Conservation (phyloP, 2,329 filamentous ascomycete genomes). For the Diplodia corticola region DNA sequence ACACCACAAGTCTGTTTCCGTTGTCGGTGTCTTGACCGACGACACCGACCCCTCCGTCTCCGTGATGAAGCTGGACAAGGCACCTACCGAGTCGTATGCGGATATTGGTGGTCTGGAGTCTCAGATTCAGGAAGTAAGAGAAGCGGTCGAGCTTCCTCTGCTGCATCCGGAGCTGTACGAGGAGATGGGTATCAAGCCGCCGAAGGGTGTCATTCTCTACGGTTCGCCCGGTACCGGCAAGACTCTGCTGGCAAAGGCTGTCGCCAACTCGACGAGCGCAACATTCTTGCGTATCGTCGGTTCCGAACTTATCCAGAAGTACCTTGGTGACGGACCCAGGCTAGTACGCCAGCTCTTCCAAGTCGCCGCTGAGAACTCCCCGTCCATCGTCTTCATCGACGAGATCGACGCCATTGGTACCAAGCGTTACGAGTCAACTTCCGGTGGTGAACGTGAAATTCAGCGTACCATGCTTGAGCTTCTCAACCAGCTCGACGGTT, state of each 20-base stretch:
- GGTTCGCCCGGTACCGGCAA: slow-evolving; percentile 97
- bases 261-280: slow-evolving; percentile 97
- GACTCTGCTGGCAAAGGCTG: slow-evolving; percentile 91
- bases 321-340: slow-evolving; percentile 91
- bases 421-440: slow-evolving; percentile 97
- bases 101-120: slow-evolving; percentile 95
- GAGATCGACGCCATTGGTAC: slow-evolving; percentile 99
- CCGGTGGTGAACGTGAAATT: slow-evolving; percentile 93
- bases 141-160: slow-evolving; percentile 93
- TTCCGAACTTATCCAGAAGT: slow-evolving; percentile 97
- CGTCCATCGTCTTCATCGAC: slow-evolving; percentile 98
- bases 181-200: slow-evolving; percentile 99
- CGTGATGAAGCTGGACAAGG: slow-evolving; percentile 99
- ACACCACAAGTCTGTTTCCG: slow-evolving; percentile 97
- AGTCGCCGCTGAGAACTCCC: slow-evolving; percentile 91
- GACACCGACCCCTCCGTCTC: slow-evolving; percentile 93
- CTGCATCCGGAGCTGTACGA: slow-evolving; percentile 97
- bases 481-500: slow-evolving; percentile 96
- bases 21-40: slow-evolving; percentile 94
- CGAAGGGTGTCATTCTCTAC: slow-evolving; percentile 98
- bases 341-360: slow-evolving; percentile 92
- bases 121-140: slow-evolving; percentile 96
- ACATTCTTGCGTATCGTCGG: slow-evolving; percentile 97
- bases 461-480: slow-evolving; percentile 98
- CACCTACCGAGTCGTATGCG: slow-evolving; percentile 95